Conservation (phyloP, 208 protist genomes). For the Wallacemonas collosoma region DNA sequence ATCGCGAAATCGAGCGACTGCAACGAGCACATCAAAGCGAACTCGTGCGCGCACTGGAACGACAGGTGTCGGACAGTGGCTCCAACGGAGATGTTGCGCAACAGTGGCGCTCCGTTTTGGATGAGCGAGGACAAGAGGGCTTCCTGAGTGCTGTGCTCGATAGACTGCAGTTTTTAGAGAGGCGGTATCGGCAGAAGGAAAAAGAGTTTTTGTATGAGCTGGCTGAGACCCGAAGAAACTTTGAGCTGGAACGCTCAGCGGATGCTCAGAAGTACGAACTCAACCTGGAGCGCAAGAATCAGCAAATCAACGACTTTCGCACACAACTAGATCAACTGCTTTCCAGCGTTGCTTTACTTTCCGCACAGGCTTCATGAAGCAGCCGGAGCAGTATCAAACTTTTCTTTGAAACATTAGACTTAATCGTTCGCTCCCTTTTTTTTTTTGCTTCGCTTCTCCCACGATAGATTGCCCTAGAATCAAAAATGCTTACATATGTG, state of each 20-base stretch:
- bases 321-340: conserved; percentile 77
- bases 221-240: conserved; percentile 52
- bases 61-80: background rate
- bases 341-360: conserved; percentile 21
- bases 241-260: conserved; percentile 65
- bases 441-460: background rate
- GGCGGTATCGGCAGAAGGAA: conserved; percentile 54
- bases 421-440: conserved; percentile 4
- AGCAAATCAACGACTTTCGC: conserved; percentile 78
- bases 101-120: conserved; percentile 13
- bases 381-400: background rate
- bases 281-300: conserved; percentile 80
- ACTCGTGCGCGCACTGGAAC: conserved; percentile 11
- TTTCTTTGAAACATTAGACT: conserved; percentile 17
- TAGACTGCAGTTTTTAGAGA: conserved; percentile 69
- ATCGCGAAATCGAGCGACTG: conserved; percentile 18
- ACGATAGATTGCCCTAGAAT: too few species aligned
- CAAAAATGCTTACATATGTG: too few species aligned
- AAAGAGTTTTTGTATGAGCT: conserved; percentile 59
- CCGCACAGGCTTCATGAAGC: conserved; percentile 13
- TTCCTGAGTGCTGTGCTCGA: conserved; percentile 64
- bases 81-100: background rate
- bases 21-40: conserved; percentile 16
- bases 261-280: conserved; percentile 62
- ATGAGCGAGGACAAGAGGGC: conserved; percentile 19